Percentiles rank a stretch among this genome's conserved stretches.
Evolutionary conservation across 345 rosid species (phyloP).

Genomic region (Cochlearia excelsa): DNA sequence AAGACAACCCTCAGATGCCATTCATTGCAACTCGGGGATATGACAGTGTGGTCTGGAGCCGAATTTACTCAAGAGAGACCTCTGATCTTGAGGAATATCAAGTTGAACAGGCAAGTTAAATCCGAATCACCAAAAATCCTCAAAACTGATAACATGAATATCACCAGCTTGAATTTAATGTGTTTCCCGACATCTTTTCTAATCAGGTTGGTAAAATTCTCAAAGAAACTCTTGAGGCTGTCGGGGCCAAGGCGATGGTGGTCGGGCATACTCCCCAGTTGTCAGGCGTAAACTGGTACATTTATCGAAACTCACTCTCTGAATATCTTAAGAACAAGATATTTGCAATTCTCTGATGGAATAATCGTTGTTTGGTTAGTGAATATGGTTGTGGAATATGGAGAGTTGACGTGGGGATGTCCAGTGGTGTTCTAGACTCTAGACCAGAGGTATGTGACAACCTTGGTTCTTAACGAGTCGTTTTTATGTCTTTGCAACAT

Average conservation of each 20-base stretch:
- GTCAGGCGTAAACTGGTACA: slow-evolving; percentile 78
- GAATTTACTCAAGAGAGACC: slow-evolving; percentile 72
- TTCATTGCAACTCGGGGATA: slow-evolving; percentile 77
- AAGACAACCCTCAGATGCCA: slow-evolving; percentile 50
- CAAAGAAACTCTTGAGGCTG: slow-evolving; percentile 56
- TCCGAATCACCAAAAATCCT: slow-evolving; percentile 2
- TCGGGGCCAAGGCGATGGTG: slow-evolving; percentile 86
- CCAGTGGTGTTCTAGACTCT: slow-evolving; percentile 83
- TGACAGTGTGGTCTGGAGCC: slow-evolving; percentile 91
- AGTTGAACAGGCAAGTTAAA: slow-evolving; percentile 57
- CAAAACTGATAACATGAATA: slow-evolving; percentile 2
- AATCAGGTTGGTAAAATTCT: slow-evolving; percentile 60
- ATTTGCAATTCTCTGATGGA: not conserved
- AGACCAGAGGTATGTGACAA: slow-evolving; percentile 78
- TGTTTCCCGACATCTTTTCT: slow-evolving; percentile 8
- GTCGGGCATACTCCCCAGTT: slow-evolving; percentile 96
- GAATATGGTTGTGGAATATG: slow-evolving; percentile 78
- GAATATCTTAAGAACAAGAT: not conserved
- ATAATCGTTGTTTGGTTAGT: slow-evolving; percentile 34
- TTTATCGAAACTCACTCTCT: not conserved
- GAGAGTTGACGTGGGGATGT: slow-evolving; percentile 96
- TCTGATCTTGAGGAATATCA: slow-evolving; percentile 58
- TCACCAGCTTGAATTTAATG: not conserved
- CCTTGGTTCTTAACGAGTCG: slow-evolving; percentile 1
- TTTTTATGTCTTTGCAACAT: not conserved